phyloP scores from a whole-genome alignment of 805 yeast genomes.

The Yarrowia phangngaensis region DNA sequence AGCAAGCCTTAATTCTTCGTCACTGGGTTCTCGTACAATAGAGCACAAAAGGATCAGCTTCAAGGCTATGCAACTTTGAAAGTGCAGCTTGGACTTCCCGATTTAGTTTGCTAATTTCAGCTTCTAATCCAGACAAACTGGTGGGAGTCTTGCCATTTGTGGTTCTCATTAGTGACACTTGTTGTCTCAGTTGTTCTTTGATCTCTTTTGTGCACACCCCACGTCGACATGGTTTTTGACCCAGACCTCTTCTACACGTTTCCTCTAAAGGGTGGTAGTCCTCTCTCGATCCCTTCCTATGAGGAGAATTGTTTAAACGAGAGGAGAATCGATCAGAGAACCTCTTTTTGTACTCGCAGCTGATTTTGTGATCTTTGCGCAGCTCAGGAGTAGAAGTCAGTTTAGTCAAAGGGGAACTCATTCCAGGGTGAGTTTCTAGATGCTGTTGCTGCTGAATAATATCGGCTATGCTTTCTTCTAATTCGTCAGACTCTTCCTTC shows the following conservation, averaged over 20 bases:
- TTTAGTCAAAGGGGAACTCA: too few relatives aligned
- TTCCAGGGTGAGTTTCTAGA: not conserved
- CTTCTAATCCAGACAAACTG: constrained; percentile 1
- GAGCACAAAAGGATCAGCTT: constrained; percentile 5
- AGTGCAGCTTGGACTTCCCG: not conserved
- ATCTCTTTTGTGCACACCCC: constrained; percentile 1
- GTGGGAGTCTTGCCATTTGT: not conserved
- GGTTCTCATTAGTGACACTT: too few relatives aligned
- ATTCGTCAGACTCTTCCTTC: not conserved
- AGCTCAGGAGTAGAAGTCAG: too few relatives aligned
- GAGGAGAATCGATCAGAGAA: not conserved
- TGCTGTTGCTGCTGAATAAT: not conserved
- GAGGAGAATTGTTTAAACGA: constrained; percentile 6
- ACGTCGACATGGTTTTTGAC: not conserved
- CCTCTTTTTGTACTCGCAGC: not conserved
- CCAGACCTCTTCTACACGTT: too few relatives aligned
- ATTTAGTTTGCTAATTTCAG: not conserved
- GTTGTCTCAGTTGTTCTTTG: constrained; percentile 2
- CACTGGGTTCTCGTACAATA: not conserved
- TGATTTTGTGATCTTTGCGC: not conserved
- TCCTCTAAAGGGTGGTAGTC: too few relatives aligned
- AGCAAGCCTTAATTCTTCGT: not conserved
- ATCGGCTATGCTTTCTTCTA: not conserved
- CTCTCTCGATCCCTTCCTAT: not conserved
- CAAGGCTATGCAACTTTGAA: not conserved